Evolutionary conservation across 225 moss, liverwort and hornwort species (phyloP), one percentile per base, ranked within the genome.

Genomic region (Ulota crispa): DNA sequence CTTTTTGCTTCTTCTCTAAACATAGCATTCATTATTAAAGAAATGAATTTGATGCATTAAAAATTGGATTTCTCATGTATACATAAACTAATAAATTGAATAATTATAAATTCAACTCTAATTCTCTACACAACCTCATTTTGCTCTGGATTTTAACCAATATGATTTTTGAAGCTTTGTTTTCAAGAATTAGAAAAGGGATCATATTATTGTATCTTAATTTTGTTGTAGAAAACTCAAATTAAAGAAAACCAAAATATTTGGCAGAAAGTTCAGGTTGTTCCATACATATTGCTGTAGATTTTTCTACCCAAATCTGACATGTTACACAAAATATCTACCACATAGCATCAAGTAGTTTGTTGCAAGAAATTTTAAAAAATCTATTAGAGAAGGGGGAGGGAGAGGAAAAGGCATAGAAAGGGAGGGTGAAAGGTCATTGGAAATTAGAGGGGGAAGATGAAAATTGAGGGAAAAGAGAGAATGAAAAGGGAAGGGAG

Each of bases 1-100:
- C 0, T 21, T 85, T 80, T 88, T 4, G 50, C 45, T 9, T 88
- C 85, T 11, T 82, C 76, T n/a, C 82, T 85, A 62, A 30, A 79
- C 1, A 53, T 14, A 0, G 14, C 0, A 19, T 15, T 3, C 1
- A 21, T 0, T 3, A 16, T 21, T 27, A 4, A 37, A 45, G 20
- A 18, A 36, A 21, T 36, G 19, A 36, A 64, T 5, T 18, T 50
- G 18, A 16, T 50, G 18, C 50, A 6, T 50, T 6, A 16, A 18
- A 18, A 50, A 3, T 50, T 50, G 50, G 1, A 50, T 50, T 18
- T 18, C n/a, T 50, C 45, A 50, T 50, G 50, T 6, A 18, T 5
- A 16, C 47, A 47, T 4, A 47, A 47, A 47, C 47, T 4, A 16
- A 15, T 16, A 5, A 16, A 3, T 47, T 47, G 47, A 16, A 47